Evolutionary conservation across 1,139 yeast genomes (phyloP), one percentile per base, ranked within the genome.

Genomic region (Scheffersomyces segobiensis): DNA sequence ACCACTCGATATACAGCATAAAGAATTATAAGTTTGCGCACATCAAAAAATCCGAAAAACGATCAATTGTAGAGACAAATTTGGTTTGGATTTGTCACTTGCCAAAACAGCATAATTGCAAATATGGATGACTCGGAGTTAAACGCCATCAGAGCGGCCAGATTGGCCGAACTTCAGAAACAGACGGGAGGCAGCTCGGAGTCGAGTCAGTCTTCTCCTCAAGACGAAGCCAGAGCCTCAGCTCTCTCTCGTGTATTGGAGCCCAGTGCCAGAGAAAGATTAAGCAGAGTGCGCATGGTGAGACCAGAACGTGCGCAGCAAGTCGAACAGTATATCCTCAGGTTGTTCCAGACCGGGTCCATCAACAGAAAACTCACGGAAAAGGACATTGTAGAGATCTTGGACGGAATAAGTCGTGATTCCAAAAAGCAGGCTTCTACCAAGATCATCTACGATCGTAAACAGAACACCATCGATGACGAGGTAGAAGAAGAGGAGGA

Each of bases 281-380:
- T 95, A 57, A 86, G 95, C 47, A 81, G 99, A 59, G 97, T 95
- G 42, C 81, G 93, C 52, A 85, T 95, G 68, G 99, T 95, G 51
- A 84, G 95, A 68, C 96, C 96, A 2, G 98, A 95, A 59, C 81
- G 98, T 56, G 98, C 97, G 0, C 83, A 85, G 54, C 91, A 91
- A 5, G 98, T 93, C n/a, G 98, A 95, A 69, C 87, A 88, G 62
- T 86, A 93, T 68, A 76, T 95, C 53, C 74, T 89, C 47, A 85
- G 87, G 65, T 75, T 93, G 72, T 91, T 88, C n/a, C 85, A 87
- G 57, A 81, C 89, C 67, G 98, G 98, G 1, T 91, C 89, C 60
- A 78, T 93, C 52, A 81, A 86, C 56, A 83, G 87, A 60, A 91
- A 91, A 70, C 79, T 95, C 47, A 78, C 83, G 5, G 99, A 95